A percentile compares a stretch with the other conserved stretches of the same genome.
These are phyloP conservation scores for Polygonum maritimum DNA, from an alignment of 148 eudicot species.

Conservation along the genomic window DNA sequence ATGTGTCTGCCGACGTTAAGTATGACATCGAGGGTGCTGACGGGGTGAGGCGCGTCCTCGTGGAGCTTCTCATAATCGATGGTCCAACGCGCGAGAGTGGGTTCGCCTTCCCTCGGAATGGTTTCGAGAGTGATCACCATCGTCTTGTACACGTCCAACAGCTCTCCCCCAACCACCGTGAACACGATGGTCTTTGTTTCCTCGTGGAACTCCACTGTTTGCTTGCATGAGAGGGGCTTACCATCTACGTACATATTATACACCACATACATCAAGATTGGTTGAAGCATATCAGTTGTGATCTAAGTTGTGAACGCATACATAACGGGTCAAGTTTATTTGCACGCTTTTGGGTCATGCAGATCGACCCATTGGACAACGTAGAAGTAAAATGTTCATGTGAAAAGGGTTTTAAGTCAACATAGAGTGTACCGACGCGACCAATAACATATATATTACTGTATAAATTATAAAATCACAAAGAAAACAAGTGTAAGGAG, in stretches of 20 bases:
- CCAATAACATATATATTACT: too few species aligned
- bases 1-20: background rate
- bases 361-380: too few species aligned
- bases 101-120: background rate
- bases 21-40: background rate
- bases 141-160: background rate
- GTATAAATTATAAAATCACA: too few species aligned
- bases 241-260: background rate
- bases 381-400: too few species aligned
- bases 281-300: too few species aligned
- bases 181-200: background rate
- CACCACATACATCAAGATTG: background rate
- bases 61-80: background rate
- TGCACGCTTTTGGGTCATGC: too few species aligned
- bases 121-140: background rate
- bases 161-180: background rate
- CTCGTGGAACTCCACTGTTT: background rate
- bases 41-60: conserved; percentile 6
- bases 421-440: too few species aligned
- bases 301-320: too few species aligned
- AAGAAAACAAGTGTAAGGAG: too few species aligned
- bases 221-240: background rate
- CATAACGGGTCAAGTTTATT: too few species aligned
- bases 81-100: background rate
- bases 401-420: too few species aligned